Evolutionary conservation across 768 basidiomycete species (phyloP).

Genomic region (Russula virescens): DNA sequence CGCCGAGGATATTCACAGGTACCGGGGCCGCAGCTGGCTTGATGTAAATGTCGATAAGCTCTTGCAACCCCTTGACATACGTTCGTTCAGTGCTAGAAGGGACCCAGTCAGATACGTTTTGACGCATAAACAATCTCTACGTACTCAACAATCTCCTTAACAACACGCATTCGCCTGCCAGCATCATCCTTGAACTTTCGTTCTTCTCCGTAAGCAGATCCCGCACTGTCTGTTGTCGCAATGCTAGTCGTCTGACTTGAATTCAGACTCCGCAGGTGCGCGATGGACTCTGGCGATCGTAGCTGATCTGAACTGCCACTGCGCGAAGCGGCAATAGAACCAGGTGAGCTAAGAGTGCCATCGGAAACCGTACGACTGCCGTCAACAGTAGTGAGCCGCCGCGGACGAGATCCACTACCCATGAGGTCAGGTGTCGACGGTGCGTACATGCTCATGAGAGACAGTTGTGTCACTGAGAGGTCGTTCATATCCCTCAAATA

Average conservation of each 20-base stretch:
- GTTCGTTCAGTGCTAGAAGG: conserved; percentile 79
- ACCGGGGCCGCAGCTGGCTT: conserved; percentile 71
- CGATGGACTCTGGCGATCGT: conserved; percentile 59
- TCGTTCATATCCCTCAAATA: conserved; percentile 97
- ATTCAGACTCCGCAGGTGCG: conserved; percentile 52
- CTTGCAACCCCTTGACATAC: conserved; percentile 90
- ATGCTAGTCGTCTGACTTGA: conserved; percentile 67
- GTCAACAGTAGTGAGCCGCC: conserved; percentile 66
- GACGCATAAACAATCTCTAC: conserved; percentile 30
- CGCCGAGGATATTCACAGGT: conserved; percentile 62
- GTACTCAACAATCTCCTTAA: conserved; percentile 89
- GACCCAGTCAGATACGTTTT: conserved; percentile 22
- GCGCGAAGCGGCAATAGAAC: conserved; percentile 33
- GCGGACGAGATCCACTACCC: conserved; percentile 39
- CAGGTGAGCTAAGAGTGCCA: conserved; percentile 37
- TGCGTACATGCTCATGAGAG: conserved; percentile 55
- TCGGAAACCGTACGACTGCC: conserved; percentile 49
- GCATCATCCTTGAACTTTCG: conserved; percentile 92
- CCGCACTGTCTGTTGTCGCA: conserved; percentile 66
- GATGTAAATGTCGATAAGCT: conserved; percentile 93
- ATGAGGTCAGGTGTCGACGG: conserved; percentile 41
- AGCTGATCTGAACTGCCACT: conserved; percentile 49
- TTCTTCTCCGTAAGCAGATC: conserved; percentile 56
- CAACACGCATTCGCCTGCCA: conserved; percentile 71
- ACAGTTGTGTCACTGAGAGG: conserved; percentile 61